phyloP scores from a whole-genome alignment of 352 stramenopile genomes.

The Poterioochromonas sp. region DNA sequence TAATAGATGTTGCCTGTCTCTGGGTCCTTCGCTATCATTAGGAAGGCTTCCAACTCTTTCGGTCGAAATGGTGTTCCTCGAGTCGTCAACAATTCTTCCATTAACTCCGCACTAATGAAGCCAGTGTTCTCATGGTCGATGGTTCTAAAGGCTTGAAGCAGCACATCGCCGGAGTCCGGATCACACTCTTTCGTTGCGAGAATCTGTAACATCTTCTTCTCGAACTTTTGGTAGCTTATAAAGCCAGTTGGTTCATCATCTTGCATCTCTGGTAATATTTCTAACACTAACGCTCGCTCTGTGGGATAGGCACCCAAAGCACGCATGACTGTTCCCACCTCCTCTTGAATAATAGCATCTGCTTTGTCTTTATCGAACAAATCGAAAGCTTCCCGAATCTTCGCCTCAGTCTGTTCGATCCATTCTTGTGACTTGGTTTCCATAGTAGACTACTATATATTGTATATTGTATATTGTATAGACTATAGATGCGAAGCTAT shows the following conservation, averaged over 20 bases:
- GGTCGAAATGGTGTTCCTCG: constrained; percentile 14
- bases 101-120: constrained; percentile 2
- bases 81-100: not conserved
- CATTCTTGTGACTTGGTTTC: constrained; percentile 6
- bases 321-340: constrained; percentile 24
- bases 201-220: constrained; percentile 21
- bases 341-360: constrained; percentile 22
- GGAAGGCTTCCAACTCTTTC: constrained; percentile 16
- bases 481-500: too few species aligned
- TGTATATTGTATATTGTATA: too few species aligned
- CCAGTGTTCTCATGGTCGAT: not conserved
- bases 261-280: constrained; percentile 31
- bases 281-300: not conserved
- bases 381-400: constrained; percentile 26
- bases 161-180: constrained; percentile 7
- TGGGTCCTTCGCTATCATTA: constrained; percentile 19
- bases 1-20: constrained; percentile 26
- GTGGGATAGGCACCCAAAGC: constrained; percentile 15
- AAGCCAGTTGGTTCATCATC: constrained; percentile 22
- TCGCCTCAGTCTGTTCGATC: constrained; percentile 6
- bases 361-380: constrained; percentile 23
- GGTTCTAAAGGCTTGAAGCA: constrained; percentile 14
- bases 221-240: constrained; percentile 24
- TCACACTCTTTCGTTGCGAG: constrained; percentile 5
- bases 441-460: too few species aligned